These are phyloP conservation scores for Aspergillus ochraceoroseus DNA, from an alignment of 2,329 filamentous ascomycete species.

Conservation along the genomic window DNA sequence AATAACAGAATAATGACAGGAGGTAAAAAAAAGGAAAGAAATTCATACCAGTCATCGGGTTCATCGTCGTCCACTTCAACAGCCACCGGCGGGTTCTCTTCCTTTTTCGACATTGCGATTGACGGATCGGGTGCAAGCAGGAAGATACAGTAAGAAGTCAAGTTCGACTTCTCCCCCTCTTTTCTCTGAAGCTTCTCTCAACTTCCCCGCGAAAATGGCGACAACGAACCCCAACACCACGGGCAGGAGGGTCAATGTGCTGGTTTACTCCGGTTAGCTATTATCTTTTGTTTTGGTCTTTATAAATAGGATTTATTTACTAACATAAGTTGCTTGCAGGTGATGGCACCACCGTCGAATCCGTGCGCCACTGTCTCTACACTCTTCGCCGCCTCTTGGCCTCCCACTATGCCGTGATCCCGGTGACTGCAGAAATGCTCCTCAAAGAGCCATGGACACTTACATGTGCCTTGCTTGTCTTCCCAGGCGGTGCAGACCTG, in stretches of 20 bases:
- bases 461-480: slow-evolving; percentile 81
- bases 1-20: slow-evolving; percentile 2
- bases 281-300: slow-evolving; percentile 23
- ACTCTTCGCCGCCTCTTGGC: slow-evolving; percentile 80
- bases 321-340: slow-evolving; percentile 49
- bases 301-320: slow-evolving; percentile 29
- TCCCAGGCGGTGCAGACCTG: slow-evolving; percentile 90
- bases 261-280: slow-evolving; percentile 78
- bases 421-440: slow-evolving; percentile 70
- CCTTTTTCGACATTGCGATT: slow-evolving; percentile 54
- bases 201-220: slow-evolving; percentile 27
- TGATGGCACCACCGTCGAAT: slow-evolving; percentile 78
- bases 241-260: slow-evolving; percentile 70
- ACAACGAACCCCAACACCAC: slow-evolving; percentile 49
- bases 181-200: no score
- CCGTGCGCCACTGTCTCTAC: slow-evolving; percentile 82
- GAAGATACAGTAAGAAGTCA: slow-evolving; percentile 7
- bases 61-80: slow-evolving; percentile 68
- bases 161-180: slow-evolving; percentile 1
- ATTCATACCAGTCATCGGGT: slow-evolving; percentile 79
- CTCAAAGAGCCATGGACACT: slow-evolving; percentile 87
- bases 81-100: slow-evolving; percentile 41
- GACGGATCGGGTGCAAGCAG: slow-evolving; percentile 1
- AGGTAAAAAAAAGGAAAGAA: neutral
- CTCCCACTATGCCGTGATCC: slow-evolving; percentile 87